These are phyloP conservation scores for Pseudocohnilembus persalinus DNA, from an alignment of 169 alveolate species.

Conservation along the genomic window DNA sequence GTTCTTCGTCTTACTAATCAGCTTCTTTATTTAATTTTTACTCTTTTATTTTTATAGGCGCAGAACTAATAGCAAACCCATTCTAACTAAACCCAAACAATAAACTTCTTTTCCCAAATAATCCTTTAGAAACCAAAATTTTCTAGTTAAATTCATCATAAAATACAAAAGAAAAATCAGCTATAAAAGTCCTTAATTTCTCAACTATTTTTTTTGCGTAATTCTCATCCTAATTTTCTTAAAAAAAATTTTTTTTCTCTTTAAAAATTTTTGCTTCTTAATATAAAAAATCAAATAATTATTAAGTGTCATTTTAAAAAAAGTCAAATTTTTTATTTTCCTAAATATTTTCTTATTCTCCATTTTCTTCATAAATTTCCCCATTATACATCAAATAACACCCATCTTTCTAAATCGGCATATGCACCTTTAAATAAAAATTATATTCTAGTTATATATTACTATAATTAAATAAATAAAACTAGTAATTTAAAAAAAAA, in stretches of 20 bases:
- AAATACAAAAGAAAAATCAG: constrained; percentile 68
- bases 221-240: not conserved
- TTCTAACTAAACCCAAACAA: constrained; percentile 49
- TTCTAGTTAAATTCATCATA: constrained; percentile 55
- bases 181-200: constrained; percentile 23
- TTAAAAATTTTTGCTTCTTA: not conserved
- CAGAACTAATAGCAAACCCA: constrained; percentile 41
- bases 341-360: not conserved
- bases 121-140: constrained; percentile 57
- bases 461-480: constrained; percentile 16
- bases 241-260: not conserved
- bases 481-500: not conserved
- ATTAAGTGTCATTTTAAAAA: constrained; percentile 44
- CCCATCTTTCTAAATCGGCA: constrained; percentile 12
- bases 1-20: constrained; percentile 45
- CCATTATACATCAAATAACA: constrained; percentile 38
- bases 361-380: constrained; percentile 21
- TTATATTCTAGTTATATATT: constrained; percentile 36
- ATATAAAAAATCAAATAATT: constrained; percentile 29
- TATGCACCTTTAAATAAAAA: constrained; percentile 25
- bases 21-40: constrained; percentile 33
- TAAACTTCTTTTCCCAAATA: constrained; percentile 79
- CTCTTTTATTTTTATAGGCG: constrained; percentile 38
- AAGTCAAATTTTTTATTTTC: constrained; percentile 16
- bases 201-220: constrained; percentile 23